Percentiles rank a stretch among this genome's conserved stretches.
Conservation (phyloP, 352 stramenopile genomes). For the Phytophthora nicotianae region DNA sequence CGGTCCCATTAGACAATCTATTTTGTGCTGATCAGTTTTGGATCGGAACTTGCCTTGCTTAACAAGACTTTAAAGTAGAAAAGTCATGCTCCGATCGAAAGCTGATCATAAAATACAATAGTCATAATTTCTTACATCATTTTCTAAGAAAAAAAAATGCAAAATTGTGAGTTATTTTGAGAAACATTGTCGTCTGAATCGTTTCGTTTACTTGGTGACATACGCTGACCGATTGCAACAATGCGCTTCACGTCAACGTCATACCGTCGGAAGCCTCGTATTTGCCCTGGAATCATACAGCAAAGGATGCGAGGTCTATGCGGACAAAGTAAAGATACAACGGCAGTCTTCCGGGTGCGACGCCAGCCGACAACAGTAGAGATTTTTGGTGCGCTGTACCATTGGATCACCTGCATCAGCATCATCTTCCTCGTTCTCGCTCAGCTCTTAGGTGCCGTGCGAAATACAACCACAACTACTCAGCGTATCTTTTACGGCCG, state of each 20-base stretch:
- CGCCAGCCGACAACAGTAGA: conserved; percentile 1
- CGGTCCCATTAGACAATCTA: too few species aligned
- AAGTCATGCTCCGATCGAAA: too few species aligned
- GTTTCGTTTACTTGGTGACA: background rate
- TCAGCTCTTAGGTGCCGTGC: conserved; percentile 39
- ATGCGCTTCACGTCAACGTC: background rate
- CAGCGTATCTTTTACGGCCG: conserved; percentile 13
- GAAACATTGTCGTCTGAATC: background rate
- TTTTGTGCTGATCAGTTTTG: too few species aligned
- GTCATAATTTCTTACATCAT: too few species aligned
- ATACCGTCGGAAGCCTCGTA: conserved; percentile 2
- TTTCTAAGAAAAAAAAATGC: too few species aligned
- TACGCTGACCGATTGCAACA: background rate
- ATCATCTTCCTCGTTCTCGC: conserved; percentile 31
- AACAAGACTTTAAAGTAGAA: too few species aligned
- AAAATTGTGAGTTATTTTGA: conserved; percentile 1
- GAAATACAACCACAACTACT: conserved; percentile 13
- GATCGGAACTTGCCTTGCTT: too few species aligned
- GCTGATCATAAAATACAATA: too few species aligned
- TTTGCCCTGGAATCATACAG: background rate
- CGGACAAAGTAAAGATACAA: background rate
- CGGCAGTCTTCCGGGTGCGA: background rate
- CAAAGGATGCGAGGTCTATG: background rate
- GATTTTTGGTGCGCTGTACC: conserved; percentile 18
- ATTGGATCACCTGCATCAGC: conserved; percentile 42